Base-by-base conservation (phyloP, 768 basidiomycete genomes). In the Scleroderma bovista region DNA sequence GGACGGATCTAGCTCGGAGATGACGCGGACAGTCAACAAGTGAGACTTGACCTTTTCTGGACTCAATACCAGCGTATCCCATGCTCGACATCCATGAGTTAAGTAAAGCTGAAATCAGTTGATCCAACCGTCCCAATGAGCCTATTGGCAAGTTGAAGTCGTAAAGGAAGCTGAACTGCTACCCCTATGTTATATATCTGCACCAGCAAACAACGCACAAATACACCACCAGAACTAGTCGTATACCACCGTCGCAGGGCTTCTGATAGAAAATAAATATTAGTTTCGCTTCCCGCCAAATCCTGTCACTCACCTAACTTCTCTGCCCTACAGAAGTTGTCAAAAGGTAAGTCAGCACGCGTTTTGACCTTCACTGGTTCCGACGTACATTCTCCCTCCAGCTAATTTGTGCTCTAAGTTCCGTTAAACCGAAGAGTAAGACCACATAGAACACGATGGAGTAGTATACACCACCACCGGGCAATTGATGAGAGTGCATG, bases 361-460 rank as follows among this genome's bases (percentile, higher is more conserved):
- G 6, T 33, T 20, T n/a, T 5, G 49, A 7, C 36, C 10, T 3
- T 13, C 15, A 37, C 10, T 24, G 12, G 12, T 32, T 3, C 23
- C n/a, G 42, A 71, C 70, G 15, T 61, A 76, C 75, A 26, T 69
- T 63, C 43, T 75, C 73, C 43, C 60, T 59, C 76, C 78, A 80
- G 9, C 68, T 65, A n/a, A 80, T 69, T 45, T 77, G 73, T 0
- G 78, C 77, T 58, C 73, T 73, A 46, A 79, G 54, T 46, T 80
- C 79, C 11, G 77, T 80, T 29, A 75, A 56, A 1, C 78, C 79
- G 50, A 81, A 78, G 1, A 74, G 60, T 12, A 81, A 51, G n/a
- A 80, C 65, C 12, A 80, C 58, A 22, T 62, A 53, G 29, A 57
- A 22, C 20, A 48, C 13, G n/a, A 48, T 45, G 20, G 50, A 47